A percentile compares a stretch with the other conserved stretches of the same genome.
Conservation (phyloP, 108 stramenopile genomes). For the Nitzschia sp. region DNA sequence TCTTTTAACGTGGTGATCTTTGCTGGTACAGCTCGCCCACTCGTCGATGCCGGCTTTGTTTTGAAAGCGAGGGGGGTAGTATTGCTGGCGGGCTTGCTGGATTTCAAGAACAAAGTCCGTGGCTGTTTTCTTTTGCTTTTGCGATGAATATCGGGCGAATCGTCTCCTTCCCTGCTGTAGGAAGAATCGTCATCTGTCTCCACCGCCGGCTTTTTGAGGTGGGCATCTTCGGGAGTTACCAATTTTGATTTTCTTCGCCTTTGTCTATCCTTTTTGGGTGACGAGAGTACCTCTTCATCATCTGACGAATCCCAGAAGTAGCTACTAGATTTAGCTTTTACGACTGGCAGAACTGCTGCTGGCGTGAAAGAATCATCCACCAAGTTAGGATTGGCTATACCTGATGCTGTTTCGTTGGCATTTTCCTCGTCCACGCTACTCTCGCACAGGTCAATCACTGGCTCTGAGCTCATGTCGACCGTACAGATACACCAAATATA, state of each 20-base stretch:
- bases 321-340: neutral
- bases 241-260: neutral
- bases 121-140: neutral
- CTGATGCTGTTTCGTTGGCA: too few species aligned
- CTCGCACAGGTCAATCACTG: conserved; percentile 12
- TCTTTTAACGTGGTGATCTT: neutral
- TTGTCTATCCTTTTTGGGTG: neutral
- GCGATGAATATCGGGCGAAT: too few species aligned
- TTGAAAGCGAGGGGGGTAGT: too few species aligned
- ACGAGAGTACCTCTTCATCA: neutral
- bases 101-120: neutral
- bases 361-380: neutral
- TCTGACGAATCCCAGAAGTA: neutral
- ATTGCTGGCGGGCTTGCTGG: too few species aligned
- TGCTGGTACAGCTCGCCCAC: too few species aligned
- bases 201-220: neutral
- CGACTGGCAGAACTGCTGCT: neutral
- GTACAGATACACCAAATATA: too few species aligned
- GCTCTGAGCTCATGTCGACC: neutral
- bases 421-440: conserved; percentile 1
- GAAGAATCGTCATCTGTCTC: neutral
- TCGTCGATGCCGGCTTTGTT: too few species aligned
- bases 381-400: neutral
- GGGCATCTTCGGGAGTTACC: conserved; percentile 2
- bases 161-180: neutral